Evolutionary conservation across 176 grass and related monocot genomes (phyloP), one percentile per base, ranked within the genome.

Genomic region (Miscanthus lutarioriparius): DNA sequence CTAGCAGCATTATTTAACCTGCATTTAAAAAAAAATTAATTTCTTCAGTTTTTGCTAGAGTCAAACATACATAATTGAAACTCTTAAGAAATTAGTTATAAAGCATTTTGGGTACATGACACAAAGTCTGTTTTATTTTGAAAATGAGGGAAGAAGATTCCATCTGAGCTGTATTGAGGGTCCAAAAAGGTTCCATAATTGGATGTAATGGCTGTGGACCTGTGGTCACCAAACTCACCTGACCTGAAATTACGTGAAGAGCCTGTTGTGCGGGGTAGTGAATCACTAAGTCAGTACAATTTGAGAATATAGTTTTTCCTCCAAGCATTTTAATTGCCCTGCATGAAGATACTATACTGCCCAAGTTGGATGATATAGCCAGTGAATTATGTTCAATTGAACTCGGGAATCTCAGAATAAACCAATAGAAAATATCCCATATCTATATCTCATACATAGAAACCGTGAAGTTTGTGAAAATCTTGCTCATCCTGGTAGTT

Each of bases 1-100:
- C 62, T 15, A 69, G 36, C 26, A 23, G 10, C 64, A 80, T 65
- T 14, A n/a, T 10, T 51, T 25, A 25, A 28, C 41, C 27, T 3
- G 15, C 75, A 62, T 63, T 72, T 79, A n/a, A n/a, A n/a, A n/a
- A 47, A 38, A 28, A 62, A 44, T 61, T 82, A 10, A 38, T 39
- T 61, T 15, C 15, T 10, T 10, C 7, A 22, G 59, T 38, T 13
- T 27, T 85, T 22, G 20, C 39, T 20, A 6, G 12, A 72, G n/a
- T 49, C 4, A 49, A 48, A 1, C 39, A 13, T 19, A 47, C 19
- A 19, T 7, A 40, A 5, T 48, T 5, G 8, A 22, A 32, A 2
- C 9, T 3, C 0, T n/a, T 22, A 44, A 25, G 4, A 44, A 25
- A 43, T 44, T 70, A 9, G n/a, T 44, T 72, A 10, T 13, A 70